Percentiles rank a stretch among this genome's conserved stretches.
Conservation (phyloP, 257 asterid species). For the Gentiana straminea region DNA sequence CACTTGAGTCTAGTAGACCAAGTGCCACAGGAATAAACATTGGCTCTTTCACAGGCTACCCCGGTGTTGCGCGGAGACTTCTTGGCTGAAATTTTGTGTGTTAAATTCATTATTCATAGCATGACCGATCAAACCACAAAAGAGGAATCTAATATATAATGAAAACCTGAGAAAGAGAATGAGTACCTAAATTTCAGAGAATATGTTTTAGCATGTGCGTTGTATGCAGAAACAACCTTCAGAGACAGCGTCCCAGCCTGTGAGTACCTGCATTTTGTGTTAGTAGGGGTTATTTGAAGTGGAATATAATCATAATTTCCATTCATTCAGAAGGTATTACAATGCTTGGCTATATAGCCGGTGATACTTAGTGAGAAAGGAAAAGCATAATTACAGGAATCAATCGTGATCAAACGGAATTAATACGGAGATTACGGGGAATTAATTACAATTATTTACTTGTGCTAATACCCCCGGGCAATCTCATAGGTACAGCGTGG, state of each 20-base stretch:
- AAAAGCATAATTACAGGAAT: too few species aligned
- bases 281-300: too few species aligned
- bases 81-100: slow-evolving; percentile 57
- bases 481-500: too few species aligned
- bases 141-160: not conserved
- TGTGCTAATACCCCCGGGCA: too few species aligned
- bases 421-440: too few species aligned
- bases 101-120: slow-evolving; percentile 11
- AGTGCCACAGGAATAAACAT: slow-evolving; percentile 70
- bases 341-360: too few species aligned
- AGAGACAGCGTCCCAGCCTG: slow-evolving; percentile 94
- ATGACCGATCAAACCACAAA: not conserved
- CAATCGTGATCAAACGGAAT: too few species aligned
- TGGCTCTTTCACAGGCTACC: slow-evolving; percentile 77
- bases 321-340: too few species aligned
- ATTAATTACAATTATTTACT: too few species aligned
- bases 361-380: too few species aligned
- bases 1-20: slow-evolving; percentile 61
- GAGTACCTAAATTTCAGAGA: slow-evolving; percentile 77
- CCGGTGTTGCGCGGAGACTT: slow-evolving; percentile 75
- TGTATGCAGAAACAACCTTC: slow-evolving; percentile 49
- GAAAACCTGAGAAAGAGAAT: not conserved
- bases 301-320: too few species aligned
- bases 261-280: slow-evolving; percentile 59
- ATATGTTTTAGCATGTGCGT: slow-evolving; percentile 51